Evolutionary conservation across 495 filamentous ascomycete genomes (phyloP).

Genomic region (Aspergillus asperescens): DNA sequence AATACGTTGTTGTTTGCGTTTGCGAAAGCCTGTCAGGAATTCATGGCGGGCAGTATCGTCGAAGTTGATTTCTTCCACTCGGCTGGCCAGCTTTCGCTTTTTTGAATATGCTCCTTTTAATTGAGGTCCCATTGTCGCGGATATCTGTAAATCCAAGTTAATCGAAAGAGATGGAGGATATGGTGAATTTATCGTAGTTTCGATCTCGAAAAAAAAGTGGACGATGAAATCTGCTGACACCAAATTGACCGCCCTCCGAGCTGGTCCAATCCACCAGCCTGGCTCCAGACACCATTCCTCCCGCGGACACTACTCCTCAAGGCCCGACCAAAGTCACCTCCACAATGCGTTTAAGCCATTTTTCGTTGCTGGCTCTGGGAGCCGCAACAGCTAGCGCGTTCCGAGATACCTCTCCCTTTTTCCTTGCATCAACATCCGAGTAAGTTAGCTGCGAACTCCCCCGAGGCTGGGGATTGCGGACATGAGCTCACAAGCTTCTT

Average conservation of each 20-base stretch:
- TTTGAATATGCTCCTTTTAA: constrained; percentile 43
- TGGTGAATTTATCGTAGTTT: background rate
- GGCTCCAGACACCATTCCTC: constrained; percentile 19
- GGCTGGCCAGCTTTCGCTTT: constrained; percentile 54
- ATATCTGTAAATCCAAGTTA: background rate
- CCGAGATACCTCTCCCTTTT: constrained; percentile 78
- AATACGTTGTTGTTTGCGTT: constrained; percentile 78
- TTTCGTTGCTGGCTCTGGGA: constrained; percentile 58
- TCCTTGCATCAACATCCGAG: constrained; percentile 75
- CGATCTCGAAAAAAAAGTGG: constrained; percentile 10
- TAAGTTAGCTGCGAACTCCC: constrained; percentile 40
- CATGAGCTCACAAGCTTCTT: constrained; percentile 28
- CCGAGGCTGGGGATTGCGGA: background rate
- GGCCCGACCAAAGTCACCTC: constrained; percentile 19
- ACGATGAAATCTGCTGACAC: constrained; percentile 8
- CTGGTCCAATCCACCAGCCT: constrained; percentile 17
- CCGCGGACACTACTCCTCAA: constrained; percentile 9
- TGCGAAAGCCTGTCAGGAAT: constrained; percentile 92
- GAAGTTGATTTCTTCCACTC: constrained; percentile 76
- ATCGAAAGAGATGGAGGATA: background rate
- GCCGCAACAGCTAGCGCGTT: constrained; percentile 62
- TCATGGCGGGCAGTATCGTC: constrained; percentile 70
- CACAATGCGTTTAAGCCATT: constrained; percentile 57
- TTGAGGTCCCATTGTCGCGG: constrained; percentile 36
- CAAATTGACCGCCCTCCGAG: constrained; percentile 27